Evolutionary conservation across 1,284 basidiomycete genomes (phyloP).

Genomic region (Ustilago tritici): DNA sequence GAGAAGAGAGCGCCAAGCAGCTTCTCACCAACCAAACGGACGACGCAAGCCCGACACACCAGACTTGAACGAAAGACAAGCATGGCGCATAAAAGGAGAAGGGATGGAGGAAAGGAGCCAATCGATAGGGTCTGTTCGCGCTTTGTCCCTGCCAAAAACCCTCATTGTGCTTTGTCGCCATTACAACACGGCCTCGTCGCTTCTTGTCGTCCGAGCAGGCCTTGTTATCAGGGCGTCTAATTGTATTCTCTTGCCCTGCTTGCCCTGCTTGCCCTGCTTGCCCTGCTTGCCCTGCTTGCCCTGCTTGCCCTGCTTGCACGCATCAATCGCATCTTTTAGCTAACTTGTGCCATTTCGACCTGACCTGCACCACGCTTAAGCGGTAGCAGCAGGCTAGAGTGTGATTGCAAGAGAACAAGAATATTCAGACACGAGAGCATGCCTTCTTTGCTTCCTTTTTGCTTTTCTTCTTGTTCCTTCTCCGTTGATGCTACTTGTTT

Average conservation of each 20-base stretch:
- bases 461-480: background rate
- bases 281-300: background rate
- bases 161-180: background rate
- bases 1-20: background rate
- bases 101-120: background rate
- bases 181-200: constrained; percentile 2
- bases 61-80: background rate
- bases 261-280: background rate
- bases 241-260: background rate
- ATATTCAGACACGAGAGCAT: background rate
- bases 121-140: constrained; percentile 7
- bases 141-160: background rate
- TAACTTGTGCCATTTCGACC: background rate
- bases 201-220: background rate
- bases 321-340: background rate
- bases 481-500: background rate
- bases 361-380: background rate
- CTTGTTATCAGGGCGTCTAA: background rate
- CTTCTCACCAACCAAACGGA: constrained; percentile 2
- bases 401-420: background rate
- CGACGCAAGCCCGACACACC: constrained; percentile 5
- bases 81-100: constrained; percentile 5
- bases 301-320: background rate
- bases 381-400: background rate
- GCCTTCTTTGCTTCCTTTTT: constrained; percentile 2